A percentile compares a stretch with the other conserved stretches of the same genome.
phyloP scores from a whole-genome alignment of 495 filamentous ascomycete species.

The Cetradonia linearis region DNA sequence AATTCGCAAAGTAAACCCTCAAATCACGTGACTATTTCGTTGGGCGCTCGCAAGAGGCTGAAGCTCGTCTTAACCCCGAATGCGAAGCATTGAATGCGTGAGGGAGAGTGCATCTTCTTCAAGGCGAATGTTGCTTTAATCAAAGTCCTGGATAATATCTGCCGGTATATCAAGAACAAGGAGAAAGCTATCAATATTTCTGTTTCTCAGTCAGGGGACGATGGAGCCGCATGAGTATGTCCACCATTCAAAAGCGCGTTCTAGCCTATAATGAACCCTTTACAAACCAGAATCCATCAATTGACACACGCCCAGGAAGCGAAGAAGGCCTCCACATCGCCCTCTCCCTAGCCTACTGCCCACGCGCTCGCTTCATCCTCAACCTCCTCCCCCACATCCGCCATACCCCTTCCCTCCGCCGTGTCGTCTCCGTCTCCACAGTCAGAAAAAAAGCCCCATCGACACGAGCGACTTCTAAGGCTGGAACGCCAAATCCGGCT shows the following conservation, averaged over 20 bases:
- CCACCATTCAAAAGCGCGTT: neutral
- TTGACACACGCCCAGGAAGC: conserved; percentile 37
- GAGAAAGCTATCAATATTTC: conserved; percentile 51
- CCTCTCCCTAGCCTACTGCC: conserved; percentile 48
- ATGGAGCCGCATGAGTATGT: neutral
- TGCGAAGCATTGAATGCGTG: conserved; percentile 39
- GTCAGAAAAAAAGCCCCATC: conserved; percentile 45
- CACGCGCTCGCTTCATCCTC: conserved; percentile 50
- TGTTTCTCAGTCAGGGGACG: conserved; percentile 38
- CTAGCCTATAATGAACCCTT: neutral
- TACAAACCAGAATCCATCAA: neutral
- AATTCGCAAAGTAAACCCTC: conserved; percentile 42
- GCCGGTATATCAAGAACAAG: conserved; percentile 42
- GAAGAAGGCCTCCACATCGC: conserved; percentile 47
- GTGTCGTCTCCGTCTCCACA: conserved; percentile 49
- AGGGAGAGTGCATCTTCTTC: conserved; percentile 45
- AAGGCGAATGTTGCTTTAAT: conserved; percentile 49
- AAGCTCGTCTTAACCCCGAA: conserved; percentile 36
- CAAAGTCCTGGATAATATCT: conserved; percentile 49
- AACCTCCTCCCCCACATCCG: conserved; percentile 54
- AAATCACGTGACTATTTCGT: conserved; percentile 41
- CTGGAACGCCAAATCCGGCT: conserved; percentile 22
- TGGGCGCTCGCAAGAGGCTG: conserved; percentile 37
- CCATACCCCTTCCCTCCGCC: conserved; percentile 36
- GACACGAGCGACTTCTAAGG: conserved; percentile 38